Base-by-base conservation (phyloP, 495 filamentous ascomycete species). In the Trichoderma orchidacearum region DNA sequence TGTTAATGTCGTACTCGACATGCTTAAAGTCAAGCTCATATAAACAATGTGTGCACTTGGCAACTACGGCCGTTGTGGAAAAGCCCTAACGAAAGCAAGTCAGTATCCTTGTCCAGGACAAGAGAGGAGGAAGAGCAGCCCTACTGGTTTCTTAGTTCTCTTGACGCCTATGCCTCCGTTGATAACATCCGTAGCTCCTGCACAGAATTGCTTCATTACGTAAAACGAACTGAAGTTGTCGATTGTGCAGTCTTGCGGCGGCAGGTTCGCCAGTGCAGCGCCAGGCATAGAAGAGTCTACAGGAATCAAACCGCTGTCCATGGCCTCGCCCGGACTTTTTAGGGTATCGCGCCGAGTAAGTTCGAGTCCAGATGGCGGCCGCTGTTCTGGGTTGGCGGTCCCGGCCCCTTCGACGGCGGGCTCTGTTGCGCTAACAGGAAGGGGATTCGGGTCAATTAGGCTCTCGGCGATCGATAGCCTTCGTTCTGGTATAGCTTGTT, bases 141-240 rank as follows among this genome's bases (percentile, higher is more conserved):
- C 56, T 41, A 67, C 61, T 31, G 64, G 64, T 56, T 69, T 62
- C 55, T 66, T 70, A 29, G 66, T 62, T 34, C 66, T 68, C 59
- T 69, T 72, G 45, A 72, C 68, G 18, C 70, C 72, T 13, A 66
- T 50, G 3, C 64, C 63, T 12, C 70, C 67, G 23, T 62, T 63
- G 30, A 68, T 60, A 12, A 66, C 62, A 25, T 70, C 69, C 30
- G 64, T 68, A 8, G 70, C 70, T 3, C 72, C 72, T n/a, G 68
- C 68, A 36, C 72, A 75, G 59, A 75, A 71, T 15, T 69, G 69
- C 35, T 75, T 75, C 13, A 66, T 45, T 57, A 65, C 66, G 30
- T 71, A 67, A 58, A 73, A 70, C 3, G 72, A 73, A 48, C 68
- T 70, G 9, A 45, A 50, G 11, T 63, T 59, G 9, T 58, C 65